Evolutionary conservation across 2,329 filamentous ascomycete genomes (phyloP), one percentile per base, ranked within the genome.

Genomic region (Monilinia fructigena): DNA sequence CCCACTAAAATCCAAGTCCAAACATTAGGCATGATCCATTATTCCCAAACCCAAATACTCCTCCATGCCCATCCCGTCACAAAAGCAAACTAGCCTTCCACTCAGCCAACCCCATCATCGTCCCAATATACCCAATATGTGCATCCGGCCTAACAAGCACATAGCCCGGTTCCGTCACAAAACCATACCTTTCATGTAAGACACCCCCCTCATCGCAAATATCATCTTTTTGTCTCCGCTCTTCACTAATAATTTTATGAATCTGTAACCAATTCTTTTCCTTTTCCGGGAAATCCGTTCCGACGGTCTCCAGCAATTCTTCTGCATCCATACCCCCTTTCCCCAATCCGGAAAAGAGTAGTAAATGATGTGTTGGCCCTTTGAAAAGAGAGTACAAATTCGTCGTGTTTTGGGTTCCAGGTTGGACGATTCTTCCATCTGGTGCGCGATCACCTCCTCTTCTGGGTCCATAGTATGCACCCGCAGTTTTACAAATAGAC

Each of bases 371-470:
- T 10, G 58, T 60, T 5, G 67, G 64, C 2, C 75, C 75, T 2
- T 63, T 72, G 40, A 70, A 75, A 7, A 78, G 54, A 20, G 67
- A 69, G 48, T 75, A 71, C 16, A 79, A 35, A n/a, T 60, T 68
- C 60, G 70, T 68, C 18, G 65, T 64, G 12, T 61, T 67, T 28
- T 66, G 70, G 0, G 48, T 62, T 20, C 55, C 65, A 28, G 58
- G 23, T 14, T 53, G 67, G 54, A 50, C 31, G 1, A 79, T 38
- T 59, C 68, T 70, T 4, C 78, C 78, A 66, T 82, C 79, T 0
- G 79, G 79, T 4, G 81, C 75, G 18, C 83, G 78, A 70, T 83
- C 80, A 1, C 83, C 83, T 42, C 81, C 81, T 54, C 77, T 76
- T 2, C 84, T 69, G 0, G 70, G 72, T 0, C 80, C 79, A 2